phyloP scores from a whole-genome alignment of 768 basidiomycete species.

The Tricholoma sp. region DNA sequence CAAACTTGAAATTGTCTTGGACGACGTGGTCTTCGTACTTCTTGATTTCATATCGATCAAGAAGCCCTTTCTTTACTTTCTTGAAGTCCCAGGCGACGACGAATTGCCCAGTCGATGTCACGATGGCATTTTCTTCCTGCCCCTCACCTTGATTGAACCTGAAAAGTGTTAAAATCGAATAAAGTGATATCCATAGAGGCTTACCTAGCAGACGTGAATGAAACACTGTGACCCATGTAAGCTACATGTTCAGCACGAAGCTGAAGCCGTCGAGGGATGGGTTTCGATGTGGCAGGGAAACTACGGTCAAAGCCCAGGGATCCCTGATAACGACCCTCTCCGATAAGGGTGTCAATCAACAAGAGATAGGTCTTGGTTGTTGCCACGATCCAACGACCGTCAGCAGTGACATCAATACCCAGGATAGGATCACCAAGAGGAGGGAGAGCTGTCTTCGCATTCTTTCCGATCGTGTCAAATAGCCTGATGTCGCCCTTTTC shows the following conservation, averaged over 20 bases:
- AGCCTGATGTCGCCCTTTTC: constrained; percentile 96
- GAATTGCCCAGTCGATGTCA: constrained; percentile 89
- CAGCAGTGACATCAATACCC: constrained; percentile 90
- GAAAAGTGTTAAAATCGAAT: constrained; percentile 2
- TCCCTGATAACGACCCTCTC: constrained; percentile 81
- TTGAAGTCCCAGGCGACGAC: constrained; percentile 97
- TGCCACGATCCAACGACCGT: constrained; percentile 92
- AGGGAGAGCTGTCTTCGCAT: constrained; percentile 95
- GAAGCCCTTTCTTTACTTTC: constrained; percentile 88
- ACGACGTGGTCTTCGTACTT: constrained; percentile 93
- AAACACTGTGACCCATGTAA: constrained; percentile 85
- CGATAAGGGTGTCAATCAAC: constrained; percentile 92
- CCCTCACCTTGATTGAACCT: constrained; percentile 93
- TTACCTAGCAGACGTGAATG: constrained; percentile 92
- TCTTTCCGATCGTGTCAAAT: constrained; percentile 96
- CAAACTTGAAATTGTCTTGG: constrained; percentile 97
- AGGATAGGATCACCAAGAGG: constrained; percentile 93
- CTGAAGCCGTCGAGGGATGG: constrained; percentile 82
- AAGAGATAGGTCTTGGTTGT: constrained; percentile 93
- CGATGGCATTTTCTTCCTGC: constrained; percentile 89
- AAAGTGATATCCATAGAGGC: constrained; percentile 9
- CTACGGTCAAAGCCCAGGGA: constrained; percentile 87
- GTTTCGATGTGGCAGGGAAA: constrained; percentile 94
- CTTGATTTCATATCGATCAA: constrained; percentile 95
- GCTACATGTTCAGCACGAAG: constrained; percentile 89